A percentile compares a stretch with the other conserved stretches of the same genome.
Conservation (phyloP, 495 filamentous ascomycete genomes). For the Podospora appendiculata region DNA sequence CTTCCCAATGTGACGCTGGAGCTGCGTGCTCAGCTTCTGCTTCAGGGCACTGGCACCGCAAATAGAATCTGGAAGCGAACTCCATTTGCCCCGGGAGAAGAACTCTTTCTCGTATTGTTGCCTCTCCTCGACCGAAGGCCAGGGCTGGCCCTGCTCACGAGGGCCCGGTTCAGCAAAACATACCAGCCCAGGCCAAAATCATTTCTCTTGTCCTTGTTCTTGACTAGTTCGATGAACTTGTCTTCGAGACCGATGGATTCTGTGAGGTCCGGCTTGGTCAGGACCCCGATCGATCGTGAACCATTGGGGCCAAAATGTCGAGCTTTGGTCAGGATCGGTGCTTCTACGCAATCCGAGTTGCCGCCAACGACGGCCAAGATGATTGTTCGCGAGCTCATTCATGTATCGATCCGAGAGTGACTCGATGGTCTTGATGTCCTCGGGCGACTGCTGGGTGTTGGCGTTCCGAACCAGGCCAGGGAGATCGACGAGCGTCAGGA, state of each 20-base stretch:
- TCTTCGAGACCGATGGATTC: conserved; percentile 36
- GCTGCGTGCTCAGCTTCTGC: conserved; percentile 28
- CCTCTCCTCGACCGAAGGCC: conserved; percentile 24
- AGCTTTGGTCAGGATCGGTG: conserved; percentile 38
- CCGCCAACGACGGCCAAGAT: conserved; percentile 47
- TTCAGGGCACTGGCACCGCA: conserved; percentile 27
- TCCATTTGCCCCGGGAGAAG: conserved; percentile 37
- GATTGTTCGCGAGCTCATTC: conserved; percentile 41
- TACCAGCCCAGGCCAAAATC: conserved; percentile 57
- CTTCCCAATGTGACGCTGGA: conserved; percentile 30
- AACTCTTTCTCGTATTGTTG: conserved; percentile 21
- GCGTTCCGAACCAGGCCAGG: conserved; percentile 44
- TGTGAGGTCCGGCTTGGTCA: conserved; percentile 46
- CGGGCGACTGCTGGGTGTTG: conserved; percentile 37
- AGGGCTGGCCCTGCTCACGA: conserved; percentile 25
- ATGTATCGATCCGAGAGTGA: conserved; percentile 42
- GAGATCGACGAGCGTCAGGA: conserved; percentile 50
- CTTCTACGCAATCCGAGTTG: conserved; percentile 43
- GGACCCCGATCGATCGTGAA: conserved; percentile 39
- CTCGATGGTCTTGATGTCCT: conserved; percentile 39
- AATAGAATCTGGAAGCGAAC: conserved; percentile 18
- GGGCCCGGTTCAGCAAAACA: conserved; percentile 48
- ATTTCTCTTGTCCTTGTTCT: conserved; percentile 47
- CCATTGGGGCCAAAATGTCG: conserved; percentile 37
- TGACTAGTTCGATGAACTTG: conserved; percentile 44